Evolutionary conservation across 805 yeast genomes (phyloP).

Genomic region (Blastobotrys robertii): DNA sequence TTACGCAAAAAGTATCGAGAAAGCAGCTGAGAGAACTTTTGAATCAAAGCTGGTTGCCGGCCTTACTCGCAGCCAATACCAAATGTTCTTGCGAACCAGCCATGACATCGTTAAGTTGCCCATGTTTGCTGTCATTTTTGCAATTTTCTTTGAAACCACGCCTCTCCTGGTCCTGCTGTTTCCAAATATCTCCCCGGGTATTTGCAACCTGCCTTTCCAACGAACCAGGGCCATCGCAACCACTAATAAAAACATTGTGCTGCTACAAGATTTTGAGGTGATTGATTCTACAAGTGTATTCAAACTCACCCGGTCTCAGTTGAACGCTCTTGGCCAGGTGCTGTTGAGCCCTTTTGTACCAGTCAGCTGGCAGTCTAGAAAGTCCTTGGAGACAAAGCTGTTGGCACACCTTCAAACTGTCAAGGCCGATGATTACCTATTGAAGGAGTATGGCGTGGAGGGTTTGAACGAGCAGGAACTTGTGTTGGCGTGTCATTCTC

Average conservation of each 20-base stretch:
- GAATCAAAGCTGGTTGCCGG: constrained; percentile 22
- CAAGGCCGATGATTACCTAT: constrained; percentile 41
- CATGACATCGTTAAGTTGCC: constrained; percentile 47
- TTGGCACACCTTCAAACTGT: constrained; percentile 37
- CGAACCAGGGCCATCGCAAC: constrained; percentile 3
- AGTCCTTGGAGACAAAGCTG: constrained; percentile 31
- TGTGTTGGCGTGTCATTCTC: constrained; percentile 38
- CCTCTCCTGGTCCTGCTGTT: constrained; percentile 41
- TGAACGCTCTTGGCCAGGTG: constrained; percentile 13
- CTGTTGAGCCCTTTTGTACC: constrained; percentile 17
- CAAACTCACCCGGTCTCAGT: constrained; percentile 9
- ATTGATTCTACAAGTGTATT: background rate
- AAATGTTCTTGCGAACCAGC: constrained; percentile 40
- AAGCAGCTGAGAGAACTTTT: background rate
- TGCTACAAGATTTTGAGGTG: constrained; percentile 1
- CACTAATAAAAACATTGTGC: constrained; percentile 2
- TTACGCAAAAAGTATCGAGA: constrained; percentile 7
- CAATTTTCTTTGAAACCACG: constrained; percentile 48
- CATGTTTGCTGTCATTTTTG: constrained; percentile 43
- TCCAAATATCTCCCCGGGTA: constrained; percentile 52
- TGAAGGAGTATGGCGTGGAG: constrained; percentile 37
- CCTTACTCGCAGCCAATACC: constrained; percentile 38
- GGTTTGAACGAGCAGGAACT: constrained; percentile 38
- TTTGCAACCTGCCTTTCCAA: constrained; percentile 46
- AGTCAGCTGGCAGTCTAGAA: constrained; percentile 27